Percentiles rank a stretch among this genome's conserved stretches.
These are phyloP conservation scores for Pelargonium fulgidum DNA, from an alignment of 441 rosid species.

Conservation along the genomic window DNA sequence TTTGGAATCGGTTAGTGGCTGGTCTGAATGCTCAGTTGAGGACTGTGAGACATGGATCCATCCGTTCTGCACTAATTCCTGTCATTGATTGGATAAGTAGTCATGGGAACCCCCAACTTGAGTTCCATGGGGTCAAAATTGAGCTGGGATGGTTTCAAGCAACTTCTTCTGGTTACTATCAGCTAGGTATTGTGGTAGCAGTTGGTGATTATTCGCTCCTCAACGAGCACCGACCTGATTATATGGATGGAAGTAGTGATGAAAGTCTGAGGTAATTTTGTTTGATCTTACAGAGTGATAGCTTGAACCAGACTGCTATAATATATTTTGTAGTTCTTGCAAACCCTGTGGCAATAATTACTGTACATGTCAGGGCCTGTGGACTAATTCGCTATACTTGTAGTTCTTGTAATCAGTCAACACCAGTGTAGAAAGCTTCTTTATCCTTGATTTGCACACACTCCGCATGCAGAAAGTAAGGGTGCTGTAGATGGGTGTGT, in stretches of 20 bases:
- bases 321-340: not conserved
- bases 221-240: constrained; percentile 36
- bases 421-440: not conserved
- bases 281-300: not conserved
- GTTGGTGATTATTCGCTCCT: constrained; percentile 51
- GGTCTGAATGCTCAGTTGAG: constrained; percentile 95
- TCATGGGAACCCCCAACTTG: constrained; percentile 91
- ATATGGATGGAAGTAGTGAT: constrained; percentile 37
- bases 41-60: constrained; percentile 84
- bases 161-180: constrained; percentile 95
- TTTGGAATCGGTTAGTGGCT: constrained; percentile 91
- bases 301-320: not conserved
- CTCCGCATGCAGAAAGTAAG: too few relatives aligned
- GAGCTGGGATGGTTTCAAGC: constrained; percentile 98
- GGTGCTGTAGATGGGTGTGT: too few relatives aligned
- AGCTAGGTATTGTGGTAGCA: constrained; percentile 79
- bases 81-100: constrained; percentile 78
- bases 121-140: constrained; percentile 80
- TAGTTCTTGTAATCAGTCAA: not conserved
- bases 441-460: too few relatives aligned
- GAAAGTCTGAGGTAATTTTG: constrained; percentile 54
- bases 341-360: not conserved
- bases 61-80: constrained; percentile 76
- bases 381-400: not conserved
- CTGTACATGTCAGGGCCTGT: not conserved